Evolutionary conservation across 2,329 filamentous ascomycete species (phyloP), one percentile per base, ranked within the genome.

Genomic region (Fonsecaea monophora): DNA sequence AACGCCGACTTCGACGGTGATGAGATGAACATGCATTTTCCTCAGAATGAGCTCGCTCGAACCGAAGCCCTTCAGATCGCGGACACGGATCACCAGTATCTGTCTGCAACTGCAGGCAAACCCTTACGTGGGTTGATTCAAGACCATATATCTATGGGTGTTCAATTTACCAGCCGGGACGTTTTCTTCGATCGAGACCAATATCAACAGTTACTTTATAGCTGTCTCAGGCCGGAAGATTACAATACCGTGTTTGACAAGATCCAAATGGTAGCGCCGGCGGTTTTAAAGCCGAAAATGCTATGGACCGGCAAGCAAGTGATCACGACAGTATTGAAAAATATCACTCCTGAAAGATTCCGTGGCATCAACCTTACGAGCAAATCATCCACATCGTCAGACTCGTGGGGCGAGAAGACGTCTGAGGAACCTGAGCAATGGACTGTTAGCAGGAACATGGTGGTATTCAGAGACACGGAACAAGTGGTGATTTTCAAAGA

Each of bases 11-110:
- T 99, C 76, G 96, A 99, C 75, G 95, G 95, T 78, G 95, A 99
- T 77, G 95, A 99, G 79, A 99, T 99, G 95, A 99, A 99, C 78
- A 96, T 99, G 94, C 95, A 99, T 80, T 98, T 99, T 75, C 95
- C 95, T 1, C 95, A 99, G 74, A 98, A 97, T 73, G 96, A 98
- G 77, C 85, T 98, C 71, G 95, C 95, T 15, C 87, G 95, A 73
- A 92, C 94, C 1, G 95, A 99, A 81, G 95, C 95, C 1, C 86
- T 96, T 72, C 92, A 93, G 72, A 90, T 99, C 74, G 95, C 95
- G 42, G 94, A 98, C 77, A 97, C 95, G 2, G 94, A 99, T 77
- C 94, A 97, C 75, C 95, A 99, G 75, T 99, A 99, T 77, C 86
- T 99, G 40, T 96, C 94, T 38, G 92, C 91, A 21, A 99, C 95